Conservation (phyloP, 305 asterid genomes). For the Lippia alba region DNA sequence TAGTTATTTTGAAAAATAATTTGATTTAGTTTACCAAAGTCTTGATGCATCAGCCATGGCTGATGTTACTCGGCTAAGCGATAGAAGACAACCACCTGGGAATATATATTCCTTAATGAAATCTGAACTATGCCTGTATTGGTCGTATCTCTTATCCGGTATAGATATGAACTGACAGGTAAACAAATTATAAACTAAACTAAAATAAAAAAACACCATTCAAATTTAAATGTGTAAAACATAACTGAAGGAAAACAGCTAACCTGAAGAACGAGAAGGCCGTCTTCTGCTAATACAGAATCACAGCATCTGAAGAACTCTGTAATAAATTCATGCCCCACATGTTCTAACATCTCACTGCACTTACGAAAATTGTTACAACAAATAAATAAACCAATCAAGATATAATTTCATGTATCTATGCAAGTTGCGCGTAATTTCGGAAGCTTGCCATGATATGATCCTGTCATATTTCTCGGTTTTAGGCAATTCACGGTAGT, state of each 20-base stretch:
- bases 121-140: slow-evolving; percentile 58
- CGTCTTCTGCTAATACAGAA: slow-evolving; percentile 57
- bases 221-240: background rate
- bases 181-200: background rate
- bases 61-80: slow-evolving; percentile 58
- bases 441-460: no score
- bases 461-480: slow-evolving; percentile 50
- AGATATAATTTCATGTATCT: background rate
- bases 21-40: slow-evolving; percentile 49
- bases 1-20: background rate
- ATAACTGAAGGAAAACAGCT: background rate
- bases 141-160: slow-evolving; percentile 69
- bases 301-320: slow-evolving; percentile 60
- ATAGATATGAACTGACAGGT: slow-evolving; percentile 57
- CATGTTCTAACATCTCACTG: slow-evolving; percentile 77
- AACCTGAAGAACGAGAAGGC: slow-evolving; percentile 68
- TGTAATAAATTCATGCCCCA: slow-evolving; percentile 71
- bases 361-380: background rate
- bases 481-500: slow-evolving; percentile 62
- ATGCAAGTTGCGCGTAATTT: no score
- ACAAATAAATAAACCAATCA: no score
- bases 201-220: no score
- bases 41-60: slow-evolving; percentile 71
- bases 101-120: slow-evolving; percentile 72
- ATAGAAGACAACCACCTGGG: slow-evolving; percentile 73